Percentiles rank a stretch among this genome's conserved stretches.
These are phyloP conservation scores for Prunus kanzakura DNA, from an alignment of 306 rosid genomes.

Conservation along the genomic window DNA sequence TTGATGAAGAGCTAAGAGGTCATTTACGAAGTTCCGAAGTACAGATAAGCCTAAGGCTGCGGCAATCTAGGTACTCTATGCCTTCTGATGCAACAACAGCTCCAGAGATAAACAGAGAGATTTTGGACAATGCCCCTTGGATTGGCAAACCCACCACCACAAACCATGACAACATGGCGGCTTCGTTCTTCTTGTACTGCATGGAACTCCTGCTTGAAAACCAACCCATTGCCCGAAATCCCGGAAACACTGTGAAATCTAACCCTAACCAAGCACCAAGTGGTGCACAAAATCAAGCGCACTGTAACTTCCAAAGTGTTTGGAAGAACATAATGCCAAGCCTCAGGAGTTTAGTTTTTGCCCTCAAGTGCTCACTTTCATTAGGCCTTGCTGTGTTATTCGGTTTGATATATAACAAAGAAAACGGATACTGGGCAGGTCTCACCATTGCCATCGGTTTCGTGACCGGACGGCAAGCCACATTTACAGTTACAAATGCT, in stretches of 20 bases:
- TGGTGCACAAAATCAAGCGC: background rate
- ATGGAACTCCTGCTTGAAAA: conserved; percentile 47
- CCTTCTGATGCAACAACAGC: conserved; percentile 39
- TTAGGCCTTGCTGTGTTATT: conserved; percentile 64
- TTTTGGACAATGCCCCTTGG: conserved; percentile 20
- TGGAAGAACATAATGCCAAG: conserved; percentile 38
- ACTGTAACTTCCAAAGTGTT: conserved; percentile 11
- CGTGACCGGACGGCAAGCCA: conserved; percentile 54
- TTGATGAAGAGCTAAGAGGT: conserved; percentile 46
- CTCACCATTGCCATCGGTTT: conserved; percentile 63
- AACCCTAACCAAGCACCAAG: background rate
- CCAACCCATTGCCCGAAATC: conserved; percentile 25
- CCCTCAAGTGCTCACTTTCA: conserved; percentile 66
- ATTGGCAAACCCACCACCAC: conserved; percentile 23
- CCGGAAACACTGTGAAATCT: conserved; percentile 11
- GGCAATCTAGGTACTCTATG: conserved; percentile 34
- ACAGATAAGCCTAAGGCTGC: conserved; percentile 36
- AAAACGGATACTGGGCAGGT: conserved; percentile 75
- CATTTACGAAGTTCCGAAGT: conserved; percentile 30
- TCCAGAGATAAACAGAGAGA: conserved; percentile 26
- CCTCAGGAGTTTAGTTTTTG: conserved; percentile 43
- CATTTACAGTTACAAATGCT: conserved; percentile 58
- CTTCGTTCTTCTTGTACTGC: conserved; percentile 62
- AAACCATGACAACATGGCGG: conserved; percentile 38
- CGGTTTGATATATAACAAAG: conserved; percentile 54